Percentiles rank a stretch among this genome's conserved stretches.
Evolutionary conservation across 306 rosid genomes (phyloP).

Genomic region (Vicia villosa): DNA sequence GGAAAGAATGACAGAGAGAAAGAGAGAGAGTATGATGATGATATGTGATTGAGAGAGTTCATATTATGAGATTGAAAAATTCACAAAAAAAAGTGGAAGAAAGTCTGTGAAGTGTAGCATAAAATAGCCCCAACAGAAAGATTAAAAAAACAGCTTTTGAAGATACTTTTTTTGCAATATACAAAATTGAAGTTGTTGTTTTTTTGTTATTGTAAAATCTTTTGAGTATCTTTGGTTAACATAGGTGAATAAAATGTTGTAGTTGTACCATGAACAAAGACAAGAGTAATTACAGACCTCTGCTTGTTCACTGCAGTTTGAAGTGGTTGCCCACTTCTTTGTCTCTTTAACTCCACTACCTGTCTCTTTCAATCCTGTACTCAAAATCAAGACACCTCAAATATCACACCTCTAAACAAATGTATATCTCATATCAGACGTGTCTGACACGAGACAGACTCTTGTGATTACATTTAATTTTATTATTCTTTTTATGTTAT

Average conservation of each 20-base stretch:
- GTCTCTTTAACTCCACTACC: constrained; percentile 58
- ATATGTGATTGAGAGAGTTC: constrained; percentile 24
- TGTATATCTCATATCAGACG: too few relatives aligned
- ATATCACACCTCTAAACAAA: too few relatives aligned
- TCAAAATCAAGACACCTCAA: constrained; percentile 42
- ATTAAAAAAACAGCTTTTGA: constrained; percentile 44
- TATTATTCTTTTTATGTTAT: too few relatives aligned
- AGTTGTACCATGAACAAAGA: constrained; percentile 35
- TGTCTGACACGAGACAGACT: too few relatives aligned
- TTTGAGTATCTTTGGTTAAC: constrained; percentile 38
- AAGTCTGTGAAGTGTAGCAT: constrained; percentile 32
- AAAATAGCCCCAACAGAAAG: constrained; percentile 51
- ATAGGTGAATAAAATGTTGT: constrained; percentile 40
- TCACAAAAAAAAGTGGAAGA: constrained; percentile 40
- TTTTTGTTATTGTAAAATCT: constrained; percentile 5
- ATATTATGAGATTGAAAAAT: constrained; percentile 12
- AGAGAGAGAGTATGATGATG: not conserved
- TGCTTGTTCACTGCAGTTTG: constrained; percentile 51
- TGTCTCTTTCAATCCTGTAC: constrained; percentile 55
- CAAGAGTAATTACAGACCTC: constrained; percentile 54
- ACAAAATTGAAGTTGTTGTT: constrained; percentile 30
- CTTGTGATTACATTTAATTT: too few relatives aligned
- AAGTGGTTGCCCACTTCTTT: constrained; percentile 58
- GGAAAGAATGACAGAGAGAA: not conserved
- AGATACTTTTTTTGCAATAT: constrained; percentile 44